A percentile compares a stretch with the other conserved stretches of the same genome.
phyloP scores from a whole-genome alignment of 1,139 yeast genomes.

The Kurtzmaniella quercitrusa region DNA sequence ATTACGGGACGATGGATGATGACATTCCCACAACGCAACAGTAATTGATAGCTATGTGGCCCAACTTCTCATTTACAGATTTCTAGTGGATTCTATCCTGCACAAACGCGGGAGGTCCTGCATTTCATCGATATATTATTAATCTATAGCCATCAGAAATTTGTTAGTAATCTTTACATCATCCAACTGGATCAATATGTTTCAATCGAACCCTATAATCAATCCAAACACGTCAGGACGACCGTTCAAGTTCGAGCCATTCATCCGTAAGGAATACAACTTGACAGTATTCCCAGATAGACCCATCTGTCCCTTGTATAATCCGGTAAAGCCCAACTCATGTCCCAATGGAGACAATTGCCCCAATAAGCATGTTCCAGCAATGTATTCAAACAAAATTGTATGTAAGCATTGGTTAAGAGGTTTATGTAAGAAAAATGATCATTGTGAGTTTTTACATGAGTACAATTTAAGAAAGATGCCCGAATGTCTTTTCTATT shows the following conservation, averaged over 20 bases:
- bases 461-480: constrained; percentile 91
- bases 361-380: constrained; percentile 83
- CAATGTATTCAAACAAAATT: constrained; percentile 73
- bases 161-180: neutral
- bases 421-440: constrained; percentile 95
- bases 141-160: too few relatives aligned
- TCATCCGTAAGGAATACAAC: constrained; percentile 72
- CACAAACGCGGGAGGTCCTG: too few relatives aligned
- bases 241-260: constrained; percentile 78
- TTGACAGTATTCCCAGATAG: constrained; percentile 87
- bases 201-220: constrained; percentile 35
- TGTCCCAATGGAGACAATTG: constrained; percentile 87
- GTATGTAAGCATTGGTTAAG: constrained; percentile 99
- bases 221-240: constrained; percentile 40
- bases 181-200: constrained; percentile 16
- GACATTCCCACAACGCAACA: too few relatives aligned
- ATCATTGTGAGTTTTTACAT: constrained; percentile 92
- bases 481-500: constrained; percentile 93
- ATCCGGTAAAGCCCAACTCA: constrained; percentile 49
- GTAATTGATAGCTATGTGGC: too few relatives aligned
- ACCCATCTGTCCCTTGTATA: constrained; percentile 78
- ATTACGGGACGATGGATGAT: too few relatives aligned
- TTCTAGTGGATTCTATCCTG: too few relatives aligned
- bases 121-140: too few relatives aligned
- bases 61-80: too few relatives aligned